Base-by-base conservation (phyloP, 129 eudicot genomes). In the Artemisia argyi region DNA sequence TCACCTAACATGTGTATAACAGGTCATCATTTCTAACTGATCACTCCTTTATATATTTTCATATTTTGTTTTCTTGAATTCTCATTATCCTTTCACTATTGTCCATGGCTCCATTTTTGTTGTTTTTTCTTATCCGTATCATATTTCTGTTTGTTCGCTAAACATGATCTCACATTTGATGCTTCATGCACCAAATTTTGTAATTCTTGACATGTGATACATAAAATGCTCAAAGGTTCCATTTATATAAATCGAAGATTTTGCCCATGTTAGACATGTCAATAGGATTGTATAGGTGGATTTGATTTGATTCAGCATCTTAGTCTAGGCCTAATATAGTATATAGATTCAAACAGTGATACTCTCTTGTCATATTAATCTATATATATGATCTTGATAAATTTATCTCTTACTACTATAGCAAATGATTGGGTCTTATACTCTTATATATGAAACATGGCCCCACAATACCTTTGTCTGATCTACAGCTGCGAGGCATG, bases 1-100 rank as follows among this genome's bases (percentile, higher is more conserved):
- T 65, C 73, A 39, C 74, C 81, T 81, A 68, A 78, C 46, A 78
- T 78, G 61, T 64, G 55, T 71, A 71, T 54, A 26, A 53, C 64
- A 52, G 64, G 65, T 77, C 49, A 35, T 61, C 66, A 69, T 69
- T 15, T 68, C 20, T 68, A 65, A 66, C 24, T 54, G 67, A 76
- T 28, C 68, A 59, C 61, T 68, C 46, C 68, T 57, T 59, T 68
- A 74, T 32, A 59, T 59, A 7, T 68, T 20, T 14, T 16, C 19
- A 59, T 59, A 7, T 68, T 20, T 14, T 16, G 46, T 66, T 47
- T 59, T 8, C 19, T 48, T 30, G 24, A 24, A 48, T 16, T 76
- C 44, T 58, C 22, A 3, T 18, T 68, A 48, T 76, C 52, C 74
- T 48, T 26, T 67, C 32, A 76, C 18, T 76, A 69, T 61, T 68